These are phyloP conservation scores for Gossypium ekmanianum DNA, from an alignment of 345 rosid genomes.

Conservation along the genomic window DNA sequence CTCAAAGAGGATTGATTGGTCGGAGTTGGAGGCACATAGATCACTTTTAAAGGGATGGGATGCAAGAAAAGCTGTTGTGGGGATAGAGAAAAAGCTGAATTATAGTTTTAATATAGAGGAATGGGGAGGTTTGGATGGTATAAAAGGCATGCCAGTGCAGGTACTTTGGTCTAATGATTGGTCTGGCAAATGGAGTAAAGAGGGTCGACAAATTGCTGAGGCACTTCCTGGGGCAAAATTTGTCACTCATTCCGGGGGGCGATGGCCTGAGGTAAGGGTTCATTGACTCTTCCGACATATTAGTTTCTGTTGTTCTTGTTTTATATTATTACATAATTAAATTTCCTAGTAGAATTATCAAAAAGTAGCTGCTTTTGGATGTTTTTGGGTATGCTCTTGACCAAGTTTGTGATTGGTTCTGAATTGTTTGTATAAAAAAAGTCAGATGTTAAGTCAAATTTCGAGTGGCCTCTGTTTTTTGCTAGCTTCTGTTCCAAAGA, in stretches of 20 bases:
- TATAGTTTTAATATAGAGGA: constrained; percentile 66
- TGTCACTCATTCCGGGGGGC: constrained; percentile 61
- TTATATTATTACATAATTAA: background rate
- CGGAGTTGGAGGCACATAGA: constrained; percentile 64
- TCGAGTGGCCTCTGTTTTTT: background rate
- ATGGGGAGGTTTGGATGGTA: constrained; percentile 63
- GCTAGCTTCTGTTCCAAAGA: background rate
- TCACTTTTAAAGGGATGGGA: constrained; percentile 67
- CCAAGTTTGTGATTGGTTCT: background rate
- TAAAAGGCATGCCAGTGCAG: constrained; percentile 64
- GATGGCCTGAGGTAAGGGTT: constrained; percentile 89
- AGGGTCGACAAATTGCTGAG: constrained; percentile 49
- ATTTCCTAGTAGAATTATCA: background rate
- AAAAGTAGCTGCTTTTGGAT: background rate
- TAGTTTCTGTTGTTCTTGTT: background rate
- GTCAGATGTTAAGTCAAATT: background rate
- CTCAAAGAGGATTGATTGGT: constrained; percentile 41
- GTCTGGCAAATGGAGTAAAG: constrained; percentile 65
- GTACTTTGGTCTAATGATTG: constrained; percentile 71
- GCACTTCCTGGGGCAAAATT: constrained; percentile 76
- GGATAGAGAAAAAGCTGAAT: constrained; percentile 59
- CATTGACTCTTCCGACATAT: background rate
- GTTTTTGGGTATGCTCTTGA: background rate
- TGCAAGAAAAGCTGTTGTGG: constrained; percentile 60
- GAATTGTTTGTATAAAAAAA: background rate